Conservation (phyloP, 169 alveolate species). For the Cryptosporidium tyzzeri region DNA sequence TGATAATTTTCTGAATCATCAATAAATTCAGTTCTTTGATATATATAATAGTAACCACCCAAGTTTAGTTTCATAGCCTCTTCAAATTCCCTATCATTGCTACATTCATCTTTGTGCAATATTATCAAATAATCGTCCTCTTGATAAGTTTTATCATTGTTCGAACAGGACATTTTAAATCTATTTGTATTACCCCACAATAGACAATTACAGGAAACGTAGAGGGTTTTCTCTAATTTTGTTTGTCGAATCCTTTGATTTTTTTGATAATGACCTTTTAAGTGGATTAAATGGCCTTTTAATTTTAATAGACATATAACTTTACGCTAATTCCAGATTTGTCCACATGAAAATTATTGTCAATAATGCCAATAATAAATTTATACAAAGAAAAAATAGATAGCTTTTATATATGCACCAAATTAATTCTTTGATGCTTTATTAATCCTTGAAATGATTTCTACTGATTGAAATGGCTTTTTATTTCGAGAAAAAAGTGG, state of each 20-base stretch:
- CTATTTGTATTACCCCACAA: not conserved
- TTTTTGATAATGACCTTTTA: not conserved
- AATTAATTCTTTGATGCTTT: not conserved
- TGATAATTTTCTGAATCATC: slow-evolving; percentile 1
- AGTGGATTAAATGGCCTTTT: not conserved
- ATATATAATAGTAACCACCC: slow-evolving; percentile 17
- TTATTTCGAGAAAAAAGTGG: not conserved
- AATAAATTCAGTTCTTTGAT: slow-evolving; percentile 31
- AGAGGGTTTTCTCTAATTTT: not conserved
- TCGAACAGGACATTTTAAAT: slow-evolving; percentile 13
- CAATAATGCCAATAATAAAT: not conserved
- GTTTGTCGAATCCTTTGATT: not conserved
- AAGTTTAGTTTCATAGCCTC: not conserved
- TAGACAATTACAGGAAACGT: not conserved
- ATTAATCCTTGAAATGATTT: not conserved
- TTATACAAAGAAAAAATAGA: not conserved
- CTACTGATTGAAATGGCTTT: slow-evolving; percentile 10
- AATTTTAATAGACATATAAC: slow-evolving; percentile 53
- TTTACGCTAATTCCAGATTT: slow-evolving; percentile 49
- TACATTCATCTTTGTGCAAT: slow-evolving; percentile 32
- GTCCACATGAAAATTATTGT: slow-evolving; percentile 62
- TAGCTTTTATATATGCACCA: not conserved
- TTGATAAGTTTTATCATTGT: not conserved
- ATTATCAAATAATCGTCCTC: slow-evolving; percentile 67
- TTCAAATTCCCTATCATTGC: slow-evolving; percentile 10